Evolutionary conservation across 495 filamentous ascomycete genomes (phyloP).

Genomic region (Lasiosphaeria miniovina): DNA sequence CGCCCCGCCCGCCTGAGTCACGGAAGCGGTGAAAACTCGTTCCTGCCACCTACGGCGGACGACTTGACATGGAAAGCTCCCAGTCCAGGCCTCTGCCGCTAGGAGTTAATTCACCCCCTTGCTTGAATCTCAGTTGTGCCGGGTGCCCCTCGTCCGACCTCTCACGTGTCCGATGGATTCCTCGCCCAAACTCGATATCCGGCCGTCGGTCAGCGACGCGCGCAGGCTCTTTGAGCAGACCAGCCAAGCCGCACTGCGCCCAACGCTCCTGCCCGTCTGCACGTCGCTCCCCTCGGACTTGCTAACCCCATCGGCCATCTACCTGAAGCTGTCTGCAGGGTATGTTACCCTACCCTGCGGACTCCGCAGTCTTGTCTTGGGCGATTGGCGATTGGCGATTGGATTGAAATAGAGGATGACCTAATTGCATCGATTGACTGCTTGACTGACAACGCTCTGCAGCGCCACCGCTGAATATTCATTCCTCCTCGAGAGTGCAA

Average conservation of each 20-base stretch:
- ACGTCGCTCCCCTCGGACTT: constrained; percentile 86
- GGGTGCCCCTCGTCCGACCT: not conserved
- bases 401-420: not conserved
- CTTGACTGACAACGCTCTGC: constrained; percentile 24
- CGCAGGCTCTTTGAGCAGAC: constrained; percentile 28
- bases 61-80: not conserved
- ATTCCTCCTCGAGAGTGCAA: constrained; percentile 93
- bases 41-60: constrained; percentile 4
- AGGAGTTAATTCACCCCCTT: not conserved
- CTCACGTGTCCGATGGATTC: constrained; percentile 17
- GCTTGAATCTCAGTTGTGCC: not conserved
- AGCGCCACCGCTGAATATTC: constrained; percentile 66
- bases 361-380: not conserved
- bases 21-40: constrained; percentile 1
- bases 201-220: constrained; percentile 26
- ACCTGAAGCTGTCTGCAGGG: constrained; percentile 68
- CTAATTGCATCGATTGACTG: too few relatives aligned
- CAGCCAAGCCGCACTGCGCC: constrained; percentile 17
- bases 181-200: constrained; percentile 26
- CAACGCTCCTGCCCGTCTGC: constrained; percentile 84
- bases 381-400: not conserved
- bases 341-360: constrained; percentile 9
- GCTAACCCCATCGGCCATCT: constrained; percentile 85
- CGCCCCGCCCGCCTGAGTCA: constrained; percentile 2
- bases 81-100: not conserved